phyloP scores from a whole-genome alignment of 2,329 filamentous ascomycete species.

The Fusarium poae region DNA sequence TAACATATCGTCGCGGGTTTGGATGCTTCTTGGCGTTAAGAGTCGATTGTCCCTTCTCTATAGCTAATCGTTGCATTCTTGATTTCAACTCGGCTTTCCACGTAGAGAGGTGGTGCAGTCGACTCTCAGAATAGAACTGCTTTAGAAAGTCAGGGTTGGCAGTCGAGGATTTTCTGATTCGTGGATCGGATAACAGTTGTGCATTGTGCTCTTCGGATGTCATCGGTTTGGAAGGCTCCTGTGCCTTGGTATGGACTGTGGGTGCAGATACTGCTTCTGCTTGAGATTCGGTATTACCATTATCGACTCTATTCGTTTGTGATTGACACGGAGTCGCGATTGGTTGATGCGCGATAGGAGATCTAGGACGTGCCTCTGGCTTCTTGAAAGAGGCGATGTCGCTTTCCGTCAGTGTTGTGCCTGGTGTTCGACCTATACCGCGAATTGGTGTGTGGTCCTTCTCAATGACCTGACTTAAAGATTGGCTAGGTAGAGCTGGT shows the following conservation, averaged over 20 bases:
- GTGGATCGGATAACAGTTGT: slow-evolving; percentile 83
- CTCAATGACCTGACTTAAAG: slow-evolving; percentile 49
- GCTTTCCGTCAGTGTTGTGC: not conserved
- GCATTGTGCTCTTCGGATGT: slow-evolving; percentile 96
- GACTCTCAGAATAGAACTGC: slow-evolving; percentile 95
- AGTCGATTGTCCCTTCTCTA: slow-evolving; percentile 69
- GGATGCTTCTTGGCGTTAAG: slow-evolving; percentile 65
- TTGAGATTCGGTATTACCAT: not conserved
- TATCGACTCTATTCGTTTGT: not conserved
- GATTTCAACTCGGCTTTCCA: slow-evolving; percentile 98
- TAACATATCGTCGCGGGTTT: slow-evolving; percentile 81
- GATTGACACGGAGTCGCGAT: not conserved
- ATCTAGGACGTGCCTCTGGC: not conserved
- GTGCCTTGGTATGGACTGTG: slow-evolving; percentile 4
- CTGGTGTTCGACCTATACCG: not conserved
- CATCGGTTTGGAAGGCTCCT: slow-evolving; percentile 68
- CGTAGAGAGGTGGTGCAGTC: slow-evolving; percentile 92
- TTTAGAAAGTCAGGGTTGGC: slow-evolving; percentile 94
- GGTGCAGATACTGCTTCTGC: not conserved
- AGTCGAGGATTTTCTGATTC: slow-evolving; percentile 87
- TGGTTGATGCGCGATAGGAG: not conserved
- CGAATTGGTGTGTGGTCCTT: slow-evolving; percentile 44
- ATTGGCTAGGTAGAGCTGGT: slow-evolving; percentile 49
- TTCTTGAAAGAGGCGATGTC: slow-evolving; percentile 9
- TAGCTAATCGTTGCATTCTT: slow-evolving; percentile 83